Evolutionary conservation across 768 basidiomycete genomes (phyloP), one percentile per base, ranked within the genome.

Genomic region (Russula sp.): DNA sequence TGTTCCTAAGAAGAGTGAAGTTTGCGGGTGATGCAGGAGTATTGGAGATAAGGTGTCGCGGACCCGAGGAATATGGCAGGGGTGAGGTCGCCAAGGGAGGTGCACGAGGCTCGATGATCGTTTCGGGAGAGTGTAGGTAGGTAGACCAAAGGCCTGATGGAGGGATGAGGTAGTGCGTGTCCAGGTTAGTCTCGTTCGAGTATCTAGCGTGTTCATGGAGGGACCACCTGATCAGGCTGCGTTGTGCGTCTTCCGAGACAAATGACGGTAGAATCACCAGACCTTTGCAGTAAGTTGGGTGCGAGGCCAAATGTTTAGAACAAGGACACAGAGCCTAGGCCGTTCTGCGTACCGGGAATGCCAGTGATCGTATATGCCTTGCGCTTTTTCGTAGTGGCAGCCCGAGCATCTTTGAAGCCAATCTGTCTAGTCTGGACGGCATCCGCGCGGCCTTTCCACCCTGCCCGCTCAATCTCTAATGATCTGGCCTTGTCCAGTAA

Each of bases 181-280:
- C 89, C 22, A 98, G 84, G 67, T 93, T 96, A 0, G 92, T 95
- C 58, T 89, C 86, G 70, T 97, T 97, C 0, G 93, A 91, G 41
- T 78, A 73, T 3, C 79, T 78, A 1, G 94, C 88, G 67, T 95
- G 92, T 20, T 87, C 80, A 10, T 77, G 69, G 7, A 99, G 81
- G 25, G 90, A 82, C 82, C 90, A 89, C 58, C 73, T 74, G 29
- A 90, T 78, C 5, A 98, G 80, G 1, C 78, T 71, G 25, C 84
- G 80, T 70, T 98, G 96, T 41, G 83, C 77, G 18, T 74, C 69
- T 0, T 74, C 74, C 2, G 84, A 75, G 18, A 97, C 69, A 68
- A 87, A 93, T 0, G 79, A 77, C 11, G 96, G 94, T 6, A 99
- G 73, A 22, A 97, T 72, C 20, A 98, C 87, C 32, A 98, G 82